Percentiles rank a stretch among this genome's conserved stretches.
These are phyloP conservation scores for Ogataea pini DNA, from an alignment of 805 yeast genomes.

Conservation along the genomic window DNA sequence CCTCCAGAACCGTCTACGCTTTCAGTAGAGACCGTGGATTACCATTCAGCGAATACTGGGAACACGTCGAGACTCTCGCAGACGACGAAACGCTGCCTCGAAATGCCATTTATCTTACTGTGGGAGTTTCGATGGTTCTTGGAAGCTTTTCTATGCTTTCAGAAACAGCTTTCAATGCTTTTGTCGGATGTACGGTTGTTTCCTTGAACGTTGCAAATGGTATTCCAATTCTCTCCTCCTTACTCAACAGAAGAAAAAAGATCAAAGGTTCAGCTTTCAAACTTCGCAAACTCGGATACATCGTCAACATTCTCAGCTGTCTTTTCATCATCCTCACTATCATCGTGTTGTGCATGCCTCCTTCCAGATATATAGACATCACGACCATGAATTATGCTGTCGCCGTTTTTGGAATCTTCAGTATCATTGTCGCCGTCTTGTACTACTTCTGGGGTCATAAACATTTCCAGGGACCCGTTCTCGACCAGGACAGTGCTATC, in stretches of 20 bases:
- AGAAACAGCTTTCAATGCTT: conserved; percentile 76
- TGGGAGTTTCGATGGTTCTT: conserved; percentile 57
- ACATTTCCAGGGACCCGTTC: conserved; percentile 64
- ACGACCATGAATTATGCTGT: conserved; percentile 64
- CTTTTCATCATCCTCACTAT: conserved; percentile 61
- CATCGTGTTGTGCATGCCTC: conserved; percentile 68
- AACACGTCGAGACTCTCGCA: conserved; percentile 55
- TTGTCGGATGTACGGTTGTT: conserved; percentile 79
- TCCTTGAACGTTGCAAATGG: conserved; percentile 75
- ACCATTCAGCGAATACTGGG: conserved; percentile 66
- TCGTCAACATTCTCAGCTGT: conserved; percentile 58
- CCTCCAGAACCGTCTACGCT: conserved; percentile 79
- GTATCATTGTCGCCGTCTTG: conserved; percentile 48
- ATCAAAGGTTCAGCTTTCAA: conserved; percentile 70
- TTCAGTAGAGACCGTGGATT: conserved; percentile 83
- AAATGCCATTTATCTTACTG: conserved; percentile 66
- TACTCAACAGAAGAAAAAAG: conserved; percentile 59
- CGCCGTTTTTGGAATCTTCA: conserved; percentile 54
- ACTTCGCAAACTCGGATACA: conserved; percentile 62
- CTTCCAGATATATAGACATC: conserved; percentile 54
- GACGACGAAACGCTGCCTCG: conserved; percentile 64
- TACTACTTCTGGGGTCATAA: conserved; percentile 63
- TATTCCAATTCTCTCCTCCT: conserved; percentile 66
- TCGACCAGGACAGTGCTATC: conserved; percentile 35
- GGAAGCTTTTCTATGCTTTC: conserved; percentile 70